These are phyloP conservation scores for Podospora conica DNA, from an alignment of 495 filamentous ascomycete species.

Conservation along the genomic window DNA sequence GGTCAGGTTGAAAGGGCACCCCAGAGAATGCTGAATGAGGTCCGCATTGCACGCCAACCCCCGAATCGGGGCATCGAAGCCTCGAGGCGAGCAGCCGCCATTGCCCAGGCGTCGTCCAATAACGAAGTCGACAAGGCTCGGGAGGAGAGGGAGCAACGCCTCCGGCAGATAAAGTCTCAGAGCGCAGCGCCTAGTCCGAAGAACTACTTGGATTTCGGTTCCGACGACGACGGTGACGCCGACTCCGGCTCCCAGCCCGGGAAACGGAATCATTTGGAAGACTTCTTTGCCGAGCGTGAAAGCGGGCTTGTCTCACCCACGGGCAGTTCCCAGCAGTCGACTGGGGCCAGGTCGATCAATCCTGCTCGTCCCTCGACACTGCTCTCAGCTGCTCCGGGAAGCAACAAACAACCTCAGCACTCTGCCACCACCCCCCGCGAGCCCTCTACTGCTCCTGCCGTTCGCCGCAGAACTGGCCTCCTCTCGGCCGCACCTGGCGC, in stretches of 20 bases:
- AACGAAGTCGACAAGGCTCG: slow-evolving; percentile 2
- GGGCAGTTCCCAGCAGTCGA: not conserved
- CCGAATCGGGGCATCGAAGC: not conserved
- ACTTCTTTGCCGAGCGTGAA: slow-evolving; percentile 15
- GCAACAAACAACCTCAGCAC: not conserved
- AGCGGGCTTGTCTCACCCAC: not conserved
- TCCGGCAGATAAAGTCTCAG: slow-evolving; percentile 22
- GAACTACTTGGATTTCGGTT: slow-evolving; percentile 19
- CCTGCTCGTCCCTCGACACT: not conserved
- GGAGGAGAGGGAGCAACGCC: slow-evolving; percentile 22
- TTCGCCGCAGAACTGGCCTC: not conserved
- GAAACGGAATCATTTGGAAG: slow-evolving; percentile 3
- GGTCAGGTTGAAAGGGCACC: slow-evolving; percentile 35
- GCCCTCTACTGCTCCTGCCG: not conserved
- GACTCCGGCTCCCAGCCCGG: not conserved
- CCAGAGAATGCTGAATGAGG: slow-evolving; percentile 30
- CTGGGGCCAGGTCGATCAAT: not conserved
- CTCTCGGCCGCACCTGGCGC: slow-evolving; percentile 17
- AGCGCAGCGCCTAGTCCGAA: not conserved
- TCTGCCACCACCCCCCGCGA: not conserved
- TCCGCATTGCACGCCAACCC: slow-evolving; percentile 25
- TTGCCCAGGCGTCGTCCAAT: too few relatives aligned
- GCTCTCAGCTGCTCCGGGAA: not conserved
- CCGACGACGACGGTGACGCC: slow-evolving; percentile 18
- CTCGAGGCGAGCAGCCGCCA: not conserved